A percentile compares a stretch with the other conserved stretches of the same genome.
Evolutionary conservation across 2,329 filamentous ascomycete genomes (phyloP).

Genomic region (Zalaria sp.): DNA sequence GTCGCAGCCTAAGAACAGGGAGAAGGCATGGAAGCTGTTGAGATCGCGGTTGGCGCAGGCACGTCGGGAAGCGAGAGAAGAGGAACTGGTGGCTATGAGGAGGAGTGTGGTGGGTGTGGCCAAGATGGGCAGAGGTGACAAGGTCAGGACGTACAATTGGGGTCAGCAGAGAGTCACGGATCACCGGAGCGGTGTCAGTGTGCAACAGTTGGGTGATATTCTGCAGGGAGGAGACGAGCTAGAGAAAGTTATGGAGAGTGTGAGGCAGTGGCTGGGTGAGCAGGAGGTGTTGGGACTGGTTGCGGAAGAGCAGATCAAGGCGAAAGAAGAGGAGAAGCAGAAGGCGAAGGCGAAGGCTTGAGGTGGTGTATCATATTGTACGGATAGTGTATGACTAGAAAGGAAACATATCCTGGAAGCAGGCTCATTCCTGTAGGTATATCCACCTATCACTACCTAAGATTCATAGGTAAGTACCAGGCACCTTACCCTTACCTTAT

Average conservation of each 20-base stretch:
- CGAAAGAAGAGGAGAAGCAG: slow-evolving; percentile 3
- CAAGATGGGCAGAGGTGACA: slow-evolving; percentile 78
- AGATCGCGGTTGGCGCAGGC: slow-evolving; percentile 69
- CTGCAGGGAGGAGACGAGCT: slow-evolving; percentile 60
- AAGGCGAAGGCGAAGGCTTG: background rate
- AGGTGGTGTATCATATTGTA: too few species aligned
- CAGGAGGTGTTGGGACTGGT: slow-evolving; percentile 61
- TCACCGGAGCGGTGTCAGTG: slow-evolving; percentile 66
- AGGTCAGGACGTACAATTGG: slow-evolving; percentile 85
- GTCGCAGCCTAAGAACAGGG: slow-evolving; percentile 79
- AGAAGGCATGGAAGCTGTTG: slow-evolving; percentile 74
- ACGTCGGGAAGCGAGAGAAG: slow-evolving; percentile 69
- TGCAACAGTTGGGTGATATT: slow-evolving; percentile 70
- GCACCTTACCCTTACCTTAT: too few species aligned
- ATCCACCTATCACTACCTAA: too few species aligned
- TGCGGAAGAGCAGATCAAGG: slow-evolving; percentile 17
- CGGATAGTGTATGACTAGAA: too few species aligned
- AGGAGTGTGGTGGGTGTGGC: slow-evolving; percentile 67
- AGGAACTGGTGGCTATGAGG: slow-evolving; percentile 58
- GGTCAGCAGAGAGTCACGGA: slow-evolving; percentile 72
- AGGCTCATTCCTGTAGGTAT: too few species aligned
- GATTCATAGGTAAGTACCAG: too few species aligned
- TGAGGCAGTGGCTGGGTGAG: slow-evolving; percentile 60
- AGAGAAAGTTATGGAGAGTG: slow-evolving; percentile 64
- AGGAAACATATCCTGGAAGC: too few species aligned